Conservation (phyloP, 176 grass and related monocot species). For the Tillandsia fasciculata region DNA sequence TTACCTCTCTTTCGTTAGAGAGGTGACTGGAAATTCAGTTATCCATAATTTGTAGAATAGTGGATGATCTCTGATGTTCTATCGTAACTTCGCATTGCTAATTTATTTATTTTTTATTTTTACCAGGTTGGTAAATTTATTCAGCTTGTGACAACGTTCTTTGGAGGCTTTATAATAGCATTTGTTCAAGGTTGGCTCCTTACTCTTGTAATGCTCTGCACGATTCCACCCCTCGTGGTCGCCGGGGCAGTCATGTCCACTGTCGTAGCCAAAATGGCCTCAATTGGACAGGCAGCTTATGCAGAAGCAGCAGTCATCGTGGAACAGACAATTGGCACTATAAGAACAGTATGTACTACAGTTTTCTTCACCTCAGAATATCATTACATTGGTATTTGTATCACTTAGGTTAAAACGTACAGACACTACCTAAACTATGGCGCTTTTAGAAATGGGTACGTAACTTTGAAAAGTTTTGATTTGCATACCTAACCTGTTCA, state of each 20-base stretch:
- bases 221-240: constrained; percentile 76
- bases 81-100: background rate
- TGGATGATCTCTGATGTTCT: background rate
- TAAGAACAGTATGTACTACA: constrained; percentile 59
- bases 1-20: background rate
- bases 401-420: too few species aligned
- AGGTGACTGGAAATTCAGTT: background rate
- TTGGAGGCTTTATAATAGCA: constrained; percentile 82
- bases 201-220: constrained; percentile 75
- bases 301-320: constrained; percentile 67
- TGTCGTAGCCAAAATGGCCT: constrained; percentile 81
- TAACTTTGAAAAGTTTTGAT: too few species aligned
- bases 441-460: too few species aligned
- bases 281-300: constrained; percentile 84
- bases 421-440: too few species aligned
- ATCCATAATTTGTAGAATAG: background rate
- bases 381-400: background rate
- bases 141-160: constrained; percentile 73
- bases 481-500: too few species aligned
- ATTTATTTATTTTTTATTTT: background rate
- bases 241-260: constrained; percentile 83
- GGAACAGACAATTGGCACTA: constrained; percentile 86
- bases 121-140: constrained; percentile 82
- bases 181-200: constrained; percentile 91
- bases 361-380: background rate